Percentiles rank a stretch among this genome's conserved stretches.
Evolutionary conservation across 176 grass and related monocot species (phyloP).

Genomic region (Secale cereale): DNA sequence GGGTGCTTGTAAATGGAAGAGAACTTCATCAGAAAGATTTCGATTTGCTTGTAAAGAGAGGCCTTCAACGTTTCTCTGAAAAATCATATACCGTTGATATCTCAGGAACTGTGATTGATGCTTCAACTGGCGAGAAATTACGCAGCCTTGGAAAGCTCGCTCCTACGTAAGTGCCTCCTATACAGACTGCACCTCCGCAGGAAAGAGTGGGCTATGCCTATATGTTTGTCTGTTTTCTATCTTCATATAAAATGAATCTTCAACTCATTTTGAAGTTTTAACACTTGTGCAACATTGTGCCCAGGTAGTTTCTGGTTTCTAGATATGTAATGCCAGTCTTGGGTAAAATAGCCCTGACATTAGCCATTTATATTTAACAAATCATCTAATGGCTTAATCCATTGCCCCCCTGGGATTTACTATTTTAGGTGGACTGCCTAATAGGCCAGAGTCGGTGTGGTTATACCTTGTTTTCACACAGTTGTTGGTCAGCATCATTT

Average conservation of each 20-base stretch:
- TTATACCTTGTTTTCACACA: background rate
- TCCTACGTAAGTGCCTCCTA: slow-evolving; percentile 79
- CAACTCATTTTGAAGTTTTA: background rate
- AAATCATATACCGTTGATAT: slow-evolving; percentile 76
- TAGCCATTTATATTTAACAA: background rate
- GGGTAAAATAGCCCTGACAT: background rate
- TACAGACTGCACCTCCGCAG: background rate
- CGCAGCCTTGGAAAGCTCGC: slow-evolving; percentile 83
- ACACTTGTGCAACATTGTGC: background rate
- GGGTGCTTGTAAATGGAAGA: slow-evolving; percentile 78
- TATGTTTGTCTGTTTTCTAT: background rate
- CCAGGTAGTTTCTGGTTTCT: background rate
- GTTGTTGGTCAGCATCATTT: background rate
- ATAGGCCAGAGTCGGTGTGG: background rate
- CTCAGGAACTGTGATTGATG: slow-evolving; percentile 69
- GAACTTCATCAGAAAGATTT: slow-evolving; percentile 94
- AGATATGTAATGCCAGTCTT: background rate
- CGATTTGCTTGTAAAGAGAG: slow-evolving; percentile 72
- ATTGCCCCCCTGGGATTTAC: background rate
- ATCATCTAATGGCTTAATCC: background rate
- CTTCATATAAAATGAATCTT: background rate
- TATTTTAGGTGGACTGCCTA: background rate
- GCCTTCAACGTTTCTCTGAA: slow-evolving; percentile 50
- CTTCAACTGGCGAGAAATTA: slow-evolving; percentile 46
- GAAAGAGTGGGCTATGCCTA: background rate